Evolutionary conservation across 148 eudicot species (phyloP).

Genomic region (Gaultheria prostrata): DNA sequence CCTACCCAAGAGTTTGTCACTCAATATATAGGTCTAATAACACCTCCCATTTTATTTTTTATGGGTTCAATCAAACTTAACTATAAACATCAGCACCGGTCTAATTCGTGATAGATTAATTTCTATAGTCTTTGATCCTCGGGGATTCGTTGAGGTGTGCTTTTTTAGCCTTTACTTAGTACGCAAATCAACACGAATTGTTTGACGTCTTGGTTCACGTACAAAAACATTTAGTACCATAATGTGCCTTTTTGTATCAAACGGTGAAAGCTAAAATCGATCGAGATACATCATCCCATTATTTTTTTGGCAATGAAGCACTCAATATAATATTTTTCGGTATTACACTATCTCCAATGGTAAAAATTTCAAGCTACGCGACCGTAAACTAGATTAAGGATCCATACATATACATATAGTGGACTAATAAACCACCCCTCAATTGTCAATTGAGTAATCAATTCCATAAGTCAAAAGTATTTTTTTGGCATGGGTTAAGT

Average conservation of each 20-base stretch:
- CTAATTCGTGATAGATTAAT: too few species aligned
- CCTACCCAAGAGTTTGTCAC: too few species aligned
- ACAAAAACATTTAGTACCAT: background rate
- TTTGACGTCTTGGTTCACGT: background rate
- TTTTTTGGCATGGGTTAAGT: too few species aligned
- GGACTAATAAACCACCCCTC: background rate
- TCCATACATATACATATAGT: background rate
- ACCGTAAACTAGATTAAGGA: background rate
- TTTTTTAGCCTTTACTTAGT: too few species aligned
- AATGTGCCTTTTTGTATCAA: background rate
- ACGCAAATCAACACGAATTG: too few species aligned
- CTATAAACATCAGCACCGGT: too few species aligned
- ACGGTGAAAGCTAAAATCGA: background rate
- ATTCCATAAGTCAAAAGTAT: background rate
- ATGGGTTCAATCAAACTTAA: background rate
- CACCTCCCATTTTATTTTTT: background rate
- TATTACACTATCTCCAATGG: too few species aligned
- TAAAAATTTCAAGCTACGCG: background rate
- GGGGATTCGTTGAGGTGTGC: too few species aligned
- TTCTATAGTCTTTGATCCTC: too few species aligned
- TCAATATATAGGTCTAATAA: background rate
- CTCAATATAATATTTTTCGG: too few species aligned
- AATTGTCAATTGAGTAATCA: background rate
- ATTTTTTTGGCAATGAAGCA: too few species aligned
- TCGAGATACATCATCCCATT: too few species aligned